Evolutionary conservation across 2,329 filamentous ascomycete genomes (phyloP), one percentile per base, ranked within the genome.

Genomic region (Huntiella moniliformis): DNA sequence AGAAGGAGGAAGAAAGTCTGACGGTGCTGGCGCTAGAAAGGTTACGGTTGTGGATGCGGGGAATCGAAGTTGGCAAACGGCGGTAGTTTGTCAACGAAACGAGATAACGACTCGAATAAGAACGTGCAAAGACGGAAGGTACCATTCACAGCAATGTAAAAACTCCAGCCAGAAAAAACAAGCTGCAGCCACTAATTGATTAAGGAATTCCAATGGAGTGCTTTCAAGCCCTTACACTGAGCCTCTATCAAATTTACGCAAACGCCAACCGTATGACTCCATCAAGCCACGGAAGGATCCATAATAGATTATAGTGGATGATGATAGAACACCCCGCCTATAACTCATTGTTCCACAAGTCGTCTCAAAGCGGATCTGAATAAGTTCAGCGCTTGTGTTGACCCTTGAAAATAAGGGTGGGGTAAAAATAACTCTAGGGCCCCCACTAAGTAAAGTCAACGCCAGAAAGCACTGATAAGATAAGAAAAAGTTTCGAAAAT

Each of bases 101-200:
- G 32, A 32, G 34, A 44, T 22, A n/a, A 35, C 17, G 38, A 28
- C 42, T 48, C 18, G 40, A 38, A 28, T 13, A 32, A 17, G 16
- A 17, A 31, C 46, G 42, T 28, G 13, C 38, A 34, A 34, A 12
- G 13, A 16, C 38, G 39, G 32, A 39, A 7, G 38, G 15, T 15
- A 40, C 35, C 47, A 49, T 49, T 46, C 47, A 46, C 47, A 38
- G n/a, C 22, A 36, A 13, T 36, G 8, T 36, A 34, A 32, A 15
- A 39, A 18, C 40, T 42, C 42, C 44, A 49, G 44, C 47, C 41
- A 18, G 22, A 31, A 18, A 37, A 12, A 38, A 41, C 38, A 45
- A 39, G 42, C 42, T 48, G 42, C 38, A 42, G 17, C 42, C 13
- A 47, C 32, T 45, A 36, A 28, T 28, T 28, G 22, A 28, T 28